Conservation (phyloP, 345 rosid genomes). For the Gossypioides kirkii region DNA sequence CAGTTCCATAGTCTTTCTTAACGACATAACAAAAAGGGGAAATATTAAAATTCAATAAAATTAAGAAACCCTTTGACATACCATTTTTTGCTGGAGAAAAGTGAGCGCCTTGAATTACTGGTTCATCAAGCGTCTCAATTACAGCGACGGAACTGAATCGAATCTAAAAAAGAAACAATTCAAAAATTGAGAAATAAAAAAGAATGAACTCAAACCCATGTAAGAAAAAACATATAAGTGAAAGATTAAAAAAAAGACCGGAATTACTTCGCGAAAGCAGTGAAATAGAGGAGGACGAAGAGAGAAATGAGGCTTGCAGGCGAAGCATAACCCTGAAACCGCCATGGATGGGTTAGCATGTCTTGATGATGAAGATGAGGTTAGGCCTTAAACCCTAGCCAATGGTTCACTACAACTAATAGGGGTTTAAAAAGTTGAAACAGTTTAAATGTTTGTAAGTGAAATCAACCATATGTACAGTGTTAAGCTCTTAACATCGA, state of each 20-base stretch:
- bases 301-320: conserved; percentile 38
- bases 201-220: background rate
- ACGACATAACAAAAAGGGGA: background rate
- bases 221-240: background rate
- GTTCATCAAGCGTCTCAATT: conserved; percentile 37
- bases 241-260: background rate
- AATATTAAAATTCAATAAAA: background rate
- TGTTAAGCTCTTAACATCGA: background rate
- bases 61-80: conserved; percentile 1
- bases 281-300: conserved; percentile 33
- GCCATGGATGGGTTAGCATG: conserved; percentile 46
- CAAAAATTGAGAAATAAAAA: background rate
- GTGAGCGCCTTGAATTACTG: conserved; percentile 28
- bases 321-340: conserved; percentile 41
- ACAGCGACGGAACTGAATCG: conserved; percentile 39
- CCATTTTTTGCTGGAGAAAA: conserved; percentile 19
- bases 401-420: background rate
- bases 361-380: conserved; percentile 17
- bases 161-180: conserved; percentile 25
- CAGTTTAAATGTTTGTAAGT: background rate
- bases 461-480: too few relatives aligned
- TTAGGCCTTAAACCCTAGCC: conserved; percentile 27
- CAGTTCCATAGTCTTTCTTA: background rate
- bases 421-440: conserved; percentile 29
- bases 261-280: conserved; percentile 45